Base-by-base conservation (phyloP, 805 yeast genomes). In the Barnettozyma siamensis region DNA sequence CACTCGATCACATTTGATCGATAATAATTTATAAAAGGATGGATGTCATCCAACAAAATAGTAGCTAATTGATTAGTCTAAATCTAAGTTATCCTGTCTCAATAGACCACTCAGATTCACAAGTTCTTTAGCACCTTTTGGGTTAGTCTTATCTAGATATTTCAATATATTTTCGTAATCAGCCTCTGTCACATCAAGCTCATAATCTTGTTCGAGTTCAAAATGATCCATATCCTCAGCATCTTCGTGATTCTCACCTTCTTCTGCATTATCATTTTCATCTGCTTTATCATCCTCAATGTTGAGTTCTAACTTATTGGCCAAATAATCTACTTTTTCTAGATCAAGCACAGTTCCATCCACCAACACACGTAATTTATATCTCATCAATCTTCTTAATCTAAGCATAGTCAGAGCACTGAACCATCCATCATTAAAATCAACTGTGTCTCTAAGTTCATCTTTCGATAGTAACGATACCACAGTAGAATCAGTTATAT, bases 381-480 rank as follows among this genome's bases (percentile, higher is more conserved):
- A 83, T 50, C 87, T 72, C 44, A 88, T 72, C 16, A 89, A 72
- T 37, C 79, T 68, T 51, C 96, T 71, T 3, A 88, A 64, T 23
- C 79, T 77, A 21, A 74, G 72, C 54, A 88, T 68, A 3, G 80
- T 76, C 33, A 76, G 69, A 46, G 72, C 74, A 40, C 72, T 72
- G 45, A 76, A 73, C 98, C 98, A 91, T 1, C 98, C 98, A 41
- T 81, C 83, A 36, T 74, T 73, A 43, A 73, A 75, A 44, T 78
- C 80, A 18, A 77, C 72, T 10, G 60, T 59, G 0, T 64, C 63
- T 24, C 66, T 65, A 3, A 75, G 43, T 9, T 58, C 62, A 15
- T 70, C 61, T 10, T 56, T 47, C 8, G 61, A 58, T 5, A 85
- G 53, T 12, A 81, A 51, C 4, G 58, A 55, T 11, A 53, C 51